These are phyloP conservation scores for Starmerella bombi DNA, from an alignment of 805 yeast species.

Conservation along the genomic window DNA sequence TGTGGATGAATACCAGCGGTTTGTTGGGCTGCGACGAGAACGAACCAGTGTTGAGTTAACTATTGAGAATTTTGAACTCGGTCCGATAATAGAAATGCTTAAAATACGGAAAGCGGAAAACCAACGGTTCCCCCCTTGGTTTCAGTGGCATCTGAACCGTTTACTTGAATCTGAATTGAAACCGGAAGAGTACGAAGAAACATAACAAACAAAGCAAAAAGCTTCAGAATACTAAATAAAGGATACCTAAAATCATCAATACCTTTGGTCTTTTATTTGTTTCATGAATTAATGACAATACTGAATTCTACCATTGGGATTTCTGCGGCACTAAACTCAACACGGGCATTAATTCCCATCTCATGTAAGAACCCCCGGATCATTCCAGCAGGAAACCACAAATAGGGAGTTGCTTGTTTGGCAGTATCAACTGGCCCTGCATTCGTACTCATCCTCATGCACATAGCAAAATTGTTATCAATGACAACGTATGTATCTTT, in stretches of 20 bases:
- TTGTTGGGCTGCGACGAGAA: constrained; percentile 87
- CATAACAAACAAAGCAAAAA: too few relatives aligned
- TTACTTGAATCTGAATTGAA: background rate
- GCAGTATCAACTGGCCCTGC: constrained; percentile 25
- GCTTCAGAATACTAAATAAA: background rate
- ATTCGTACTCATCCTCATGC: constrained; percentile 36
- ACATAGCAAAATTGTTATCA: constrained; percentile 48
- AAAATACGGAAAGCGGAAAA: background rate
- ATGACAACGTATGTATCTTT: constrained; percentile 69
- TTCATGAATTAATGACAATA: constrained; percentile 31
- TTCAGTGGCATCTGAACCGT: constrained; percentile 7
- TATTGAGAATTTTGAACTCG: constrained; percentile 57
- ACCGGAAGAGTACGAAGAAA: background rate
- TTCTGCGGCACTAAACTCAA: constrained; percentile 48
- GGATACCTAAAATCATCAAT: background rate
- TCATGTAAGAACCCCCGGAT: constrained; percentile 59
- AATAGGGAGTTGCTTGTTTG: constrained; percentile 32
- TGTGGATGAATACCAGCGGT: constrained; percentile 84
- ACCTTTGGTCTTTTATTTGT: background rate
- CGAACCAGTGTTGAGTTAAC: constrained; percentile 80
- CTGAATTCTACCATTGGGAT: constrained; percentile 62
- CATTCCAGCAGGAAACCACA: constrained; percentile 66
- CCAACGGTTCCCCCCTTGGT: constrained; percentile 14
- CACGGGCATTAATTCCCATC: constrained; percentile 53
- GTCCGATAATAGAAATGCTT: constrained; percentile 24